Percentiles rank a stretch among this genome's conserved stretches.
Evolutionary conservation across 257 asterid genomes (phyloP).

Genomic region (Solanum infundibuliforme): DNA sequence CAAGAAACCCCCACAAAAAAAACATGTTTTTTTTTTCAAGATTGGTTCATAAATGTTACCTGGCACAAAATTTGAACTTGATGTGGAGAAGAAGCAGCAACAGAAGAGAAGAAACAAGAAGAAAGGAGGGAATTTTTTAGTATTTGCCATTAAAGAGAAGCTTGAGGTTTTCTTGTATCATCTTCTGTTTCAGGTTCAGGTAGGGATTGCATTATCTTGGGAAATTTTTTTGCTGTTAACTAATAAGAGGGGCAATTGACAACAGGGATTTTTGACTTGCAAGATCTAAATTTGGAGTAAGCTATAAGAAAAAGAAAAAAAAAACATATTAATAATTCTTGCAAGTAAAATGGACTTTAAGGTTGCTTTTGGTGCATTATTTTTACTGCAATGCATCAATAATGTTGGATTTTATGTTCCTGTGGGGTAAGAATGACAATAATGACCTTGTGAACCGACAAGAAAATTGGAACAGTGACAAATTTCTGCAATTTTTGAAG

Average conservation of each 20-base stretch:
- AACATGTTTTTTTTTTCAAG: background rate
- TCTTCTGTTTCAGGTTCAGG: slow-evolving; percentile 39
- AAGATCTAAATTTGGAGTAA: slow-evolving; percentile 1
- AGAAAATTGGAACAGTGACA: background rate
- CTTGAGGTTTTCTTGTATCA: slow-evolving; percentile 37
- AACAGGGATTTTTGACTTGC: slow-evolving; percentile 22
- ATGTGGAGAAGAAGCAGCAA: background rate
- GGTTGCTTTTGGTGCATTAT: slow-evolving; percentile 11
- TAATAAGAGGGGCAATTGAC: background rate
- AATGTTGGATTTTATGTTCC: slow-evolving; percentile 4
- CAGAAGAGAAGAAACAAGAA: slow-evolving; percentile 11
- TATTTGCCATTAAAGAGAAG: slow-evolving; percentile 41
- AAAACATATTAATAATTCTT: slow-evolving; percentile 5
- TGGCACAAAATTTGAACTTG: slow-evolving; percentile 12
- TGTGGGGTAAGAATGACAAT: slow-evolving; percentile 20
- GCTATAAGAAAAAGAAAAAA: background rate
- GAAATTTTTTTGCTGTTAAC: background rate
- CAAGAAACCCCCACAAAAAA: background rate
- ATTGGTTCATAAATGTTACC: slow-evolving; percentile 23
- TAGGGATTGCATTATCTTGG: slow-evolving; percentile 11
- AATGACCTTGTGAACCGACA: slow-evolving; percentile 51
- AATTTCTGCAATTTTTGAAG: background rate
- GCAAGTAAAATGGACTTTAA: slow-evolving; percentile 1
- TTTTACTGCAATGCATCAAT: slow-evolving; percentile 15
- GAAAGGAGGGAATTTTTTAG: slow-evolving; percentile 18